A percentile compares a stretch with the other conserved stretches of the same genome.
Conservation (phyloP, 768 basidiomycete genomes). For the Leucocoprinus birnbaumii region DNA sequence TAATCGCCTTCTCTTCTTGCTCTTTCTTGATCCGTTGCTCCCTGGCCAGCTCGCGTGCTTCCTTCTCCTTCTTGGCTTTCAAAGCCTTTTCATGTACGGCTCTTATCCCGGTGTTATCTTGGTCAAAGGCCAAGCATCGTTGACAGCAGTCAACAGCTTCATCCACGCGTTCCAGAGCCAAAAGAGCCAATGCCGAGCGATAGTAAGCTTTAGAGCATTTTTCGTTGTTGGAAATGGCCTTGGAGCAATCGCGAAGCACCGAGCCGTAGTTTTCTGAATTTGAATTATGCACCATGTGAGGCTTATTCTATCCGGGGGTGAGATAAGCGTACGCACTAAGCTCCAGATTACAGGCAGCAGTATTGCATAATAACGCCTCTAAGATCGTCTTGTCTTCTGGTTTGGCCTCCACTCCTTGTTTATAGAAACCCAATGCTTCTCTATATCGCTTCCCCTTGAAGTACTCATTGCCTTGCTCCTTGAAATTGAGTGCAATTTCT, state of each 20-base stretch:
- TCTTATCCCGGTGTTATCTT: conserved; percentile 52
- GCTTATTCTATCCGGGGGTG: conserved; percentile 1
- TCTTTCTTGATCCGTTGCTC: conserved; percentile 47
- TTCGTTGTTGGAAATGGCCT: conserved; percentile 58
- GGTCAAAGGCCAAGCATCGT: conserved; percentile 60
- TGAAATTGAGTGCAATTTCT: conserved; percentile 93
- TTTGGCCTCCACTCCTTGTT: conserved; percentile 83
- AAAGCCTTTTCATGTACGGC: conserved; percentile 44
- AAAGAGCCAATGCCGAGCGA: conserved; percentile 76
- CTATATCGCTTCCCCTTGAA: conserved; percentile 83
- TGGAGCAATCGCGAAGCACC: conserved; percentile 83
- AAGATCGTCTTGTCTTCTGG: conserved; percentile 57
- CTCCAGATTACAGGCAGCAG: conserved; percentile 92
- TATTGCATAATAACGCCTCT: conserved; percentile 79
- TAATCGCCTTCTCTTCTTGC: conserved; percentile 45
- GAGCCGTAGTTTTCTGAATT: conserved; percentile 80
- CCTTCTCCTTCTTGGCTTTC: conserved; percentile 45
- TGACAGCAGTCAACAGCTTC: conserved; percentile 85
- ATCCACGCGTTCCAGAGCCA: conserved; percentile 68
- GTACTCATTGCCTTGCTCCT: conserved; percentile 94
- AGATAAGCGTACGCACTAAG: conserved; percentile 52
- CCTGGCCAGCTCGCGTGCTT: conserved; percentile 47
- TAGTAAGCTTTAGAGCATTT: conserved; percentile 82
- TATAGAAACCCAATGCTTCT: conserved; percentile 89
- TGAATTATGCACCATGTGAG: background rate